Conservation (phyloP, 306 rosid genomes). For the Acacia confusa region DNA sequence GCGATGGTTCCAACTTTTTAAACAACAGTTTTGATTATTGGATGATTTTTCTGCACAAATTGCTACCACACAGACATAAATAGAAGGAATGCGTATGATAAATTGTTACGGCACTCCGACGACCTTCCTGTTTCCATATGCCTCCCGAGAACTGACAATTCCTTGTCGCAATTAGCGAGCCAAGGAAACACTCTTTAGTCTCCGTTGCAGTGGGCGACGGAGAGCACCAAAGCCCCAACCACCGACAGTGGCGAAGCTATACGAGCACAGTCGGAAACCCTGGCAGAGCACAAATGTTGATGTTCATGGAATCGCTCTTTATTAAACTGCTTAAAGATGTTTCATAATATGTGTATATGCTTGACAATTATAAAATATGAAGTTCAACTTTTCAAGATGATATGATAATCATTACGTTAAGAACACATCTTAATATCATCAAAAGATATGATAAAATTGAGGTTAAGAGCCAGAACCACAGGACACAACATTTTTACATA, state of each 20-base stretch:
- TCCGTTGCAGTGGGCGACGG: too few relatives aligned
- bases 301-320: not conserved
- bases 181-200: too few relatives aligned
- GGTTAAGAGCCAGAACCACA: not conserved
- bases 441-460: not conserved
- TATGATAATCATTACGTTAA: not conserved
- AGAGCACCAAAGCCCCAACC: too few relatives aligned
- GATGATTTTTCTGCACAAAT: slow-evolving; percentile 80
- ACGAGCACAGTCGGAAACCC: too few relatives aligned
- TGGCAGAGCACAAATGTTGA: too few relatives aligned
- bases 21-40: slow-evolving; percentile 85
- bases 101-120: too few relatives aligned
- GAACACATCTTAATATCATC: not conserved
- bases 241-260: too few relatives aligned
- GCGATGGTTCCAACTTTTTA: slow-evolving; percentile 89
- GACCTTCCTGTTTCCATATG: too few relatives aligned
- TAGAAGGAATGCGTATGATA: not conserved
- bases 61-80: slow-evolving; percentile 11
- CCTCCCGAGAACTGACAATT: too few relatives aligned
- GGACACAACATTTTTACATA: not conserved
- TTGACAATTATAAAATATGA: not conserved
- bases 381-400: not conserved
- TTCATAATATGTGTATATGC: not conserved
- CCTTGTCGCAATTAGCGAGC: too few relatives aligned
- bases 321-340: not conserved